These are phyloP conservation scores for Pyrus communis DNA, from an alignment of 306 rosid genomes.

Conservation along the genomic window DNA sequence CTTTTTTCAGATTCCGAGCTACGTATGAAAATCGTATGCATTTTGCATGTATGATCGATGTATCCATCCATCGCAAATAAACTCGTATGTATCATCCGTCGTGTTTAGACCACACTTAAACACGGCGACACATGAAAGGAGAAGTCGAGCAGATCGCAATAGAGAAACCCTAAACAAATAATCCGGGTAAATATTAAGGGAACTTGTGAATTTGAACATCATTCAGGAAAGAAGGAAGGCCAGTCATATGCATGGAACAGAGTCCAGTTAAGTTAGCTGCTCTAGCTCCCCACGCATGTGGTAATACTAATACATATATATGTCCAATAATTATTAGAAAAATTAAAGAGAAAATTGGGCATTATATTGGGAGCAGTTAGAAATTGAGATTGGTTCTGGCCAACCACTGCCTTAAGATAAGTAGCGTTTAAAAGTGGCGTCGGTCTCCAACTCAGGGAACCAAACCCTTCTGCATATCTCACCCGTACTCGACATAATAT, in stretches of 20 bases:
- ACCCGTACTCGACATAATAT: neutral
- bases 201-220: too few relatives aligned
- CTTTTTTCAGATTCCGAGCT: neutral
- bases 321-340: neutral
- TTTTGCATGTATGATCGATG: neutral
- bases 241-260: too few relatives aligned
- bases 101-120: too few relatives aligned
- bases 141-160: too few relatives aligned
- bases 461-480: neutral
- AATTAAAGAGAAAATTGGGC: neutral
- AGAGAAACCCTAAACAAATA: neutral
- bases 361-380: constrained; percentile 1
- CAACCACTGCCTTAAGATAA: constrained; percentile 29
- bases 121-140: neutral
- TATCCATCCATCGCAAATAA: too few relatives aligned
- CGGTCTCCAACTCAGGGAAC: neutral
- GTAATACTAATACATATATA: too few relatives aligned
- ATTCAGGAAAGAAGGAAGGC: too few relatives aligned
- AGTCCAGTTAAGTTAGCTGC: too few relatives aligned
- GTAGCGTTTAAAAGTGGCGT: constrained; percentile 1
- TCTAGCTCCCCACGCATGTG: too few relatives aligned
- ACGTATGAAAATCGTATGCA: neutral
- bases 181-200: too few relatives aligned
- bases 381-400: constrained; percentile 25
- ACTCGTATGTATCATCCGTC: too few relatives aligned